Conservation (phyloP, 2,329 filamentous ascomycete genomes). For the Penicillium sp. region DNA sequence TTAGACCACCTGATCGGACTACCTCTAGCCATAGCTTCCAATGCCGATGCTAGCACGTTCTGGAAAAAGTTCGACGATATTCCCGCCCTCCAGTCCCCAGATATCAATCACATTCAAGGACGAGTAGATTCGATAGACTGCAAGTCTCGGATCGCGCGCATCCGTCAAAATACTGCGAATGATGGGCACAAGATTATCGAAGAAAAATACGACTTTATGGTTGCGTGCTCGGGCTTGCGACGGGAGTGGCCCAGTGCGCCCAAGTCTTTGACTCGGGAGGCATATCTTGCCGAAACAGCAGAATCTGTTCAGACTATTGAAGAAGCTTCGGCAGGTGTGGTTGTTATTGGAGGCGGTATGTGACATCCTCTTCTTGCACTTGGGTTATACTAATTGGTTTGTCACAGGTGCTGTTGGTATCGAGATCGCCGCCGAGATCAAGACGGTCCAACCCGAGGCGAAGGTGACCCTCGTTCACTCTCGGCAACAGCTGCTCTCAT, state of each 20-base stretch:
- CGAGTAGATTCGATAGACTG: slow-evolving; percentile 4
- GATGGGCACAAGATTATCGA: slow-evolving; percentile 3
- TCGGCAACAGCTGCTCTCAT: slow-evolving; percentile 63
- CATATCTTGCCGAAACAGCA: slow-evolving; percentile 50
- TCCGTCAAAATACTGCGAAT: not conserved
- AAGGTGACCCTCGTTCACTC: slow-evolving; percentile 71
- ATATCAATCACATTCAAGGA: slow-evolving; percentile 4
- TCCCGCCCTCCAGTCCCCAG: slow-evolving; percentile 1
- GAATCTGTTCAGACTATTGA: slow-evolving; percentile 2
- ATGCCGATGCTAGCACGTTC: not conserved
- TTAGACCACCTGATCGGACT: slow-evolving; percentile 4
- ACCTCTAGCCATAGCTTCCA: slow-evolving; percentile 4
- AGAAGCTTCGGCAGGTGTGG: slow-evolving; percentile 30
- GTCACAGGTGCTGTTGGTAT: slow-evolving; percentile 66
- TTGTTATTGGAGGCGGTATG: slow-evolving; percentile 54
- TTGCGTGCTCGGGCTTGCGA: slow-evolving; percentile 66
- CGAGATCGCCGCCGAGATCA: slow-evolving; percentile 74
- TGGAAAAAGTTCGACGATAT: slow-evolving; percentile 8
- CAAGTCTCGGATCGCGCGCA: not conserved
- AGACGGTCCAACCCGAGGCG: slow-evolving; percentile 58
- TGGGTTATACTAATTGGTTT: slow-evolving; percentile 45
- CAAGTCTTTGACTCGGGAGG: slow-evolving; percentile 58
- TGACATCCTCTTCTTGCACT: not conserved
- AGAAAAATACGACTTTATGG: slow-evolving; percentile 57
- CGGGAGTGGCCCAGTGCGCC: slow-evolving; percentile 70